Base-by-base conservation (phyloP, 2,329 filamentous ascomycete species). In the Alternaria longipes region DNA sequence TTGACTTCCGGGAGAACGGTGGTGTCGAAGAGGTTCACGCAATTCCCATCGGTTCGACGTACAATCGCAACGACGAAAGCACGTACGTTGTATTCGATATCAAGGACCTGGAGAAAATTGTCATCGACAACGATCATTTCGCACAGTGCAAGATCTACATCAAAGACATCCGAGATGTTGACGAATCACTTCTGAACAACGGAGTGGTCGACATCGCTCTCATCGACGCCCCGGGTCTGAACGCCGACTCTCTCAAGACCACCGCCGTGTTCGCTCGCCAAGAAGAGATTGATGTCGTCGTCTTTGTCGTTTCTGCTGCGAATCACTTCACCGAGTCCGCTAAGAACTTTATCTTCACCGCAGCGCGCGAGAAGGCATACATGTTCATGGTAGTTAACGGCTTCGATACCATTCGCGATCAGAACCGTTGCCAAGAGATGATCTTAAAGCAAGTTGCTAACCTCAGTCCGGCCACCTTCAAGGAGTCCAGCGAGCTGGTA, bases 311-410 rank as follows among this genome's bases (percentile, higher is more conserved):
- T 5, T 97, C 94, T 11, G 95, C 95, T 3, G 93, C 94, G 26
- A 99, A 99, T 68, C 95, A 99, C 80, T 98, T 99, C 76, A 99
- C 95, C 0, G 89, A 97, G 56, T 97, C 95, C 1, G 94, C 95
- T n/a, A 96, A 92, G 80, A 95, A 99, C 72, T 99, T 99, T 74
- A 97, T 99, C 64, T 91, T 92, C 84, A 94, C 94, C 52, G 95
- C 95, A 2, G 95, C 95, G 0, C 89, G 94, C 41, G 95, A 99
- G 75, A 99, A 99, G 81, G 94, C 95, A 0, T 99, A 99, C 76
- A 94, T 99, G 64, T 99, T 99, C 79, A 97, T 99, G 79, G 95
- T 99, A 14, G 95, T 99, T 68, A 99, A 99, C 76, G 94, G 94
- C 18, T 99, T 93, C 73, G 95, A 99, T 79, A 91, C 91, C 63